These are phyloP conservation scores for Styphnolobium japonicum DNA, from an alignment of 306 rosid genomes.

Conservation along the genomic window DNA sequence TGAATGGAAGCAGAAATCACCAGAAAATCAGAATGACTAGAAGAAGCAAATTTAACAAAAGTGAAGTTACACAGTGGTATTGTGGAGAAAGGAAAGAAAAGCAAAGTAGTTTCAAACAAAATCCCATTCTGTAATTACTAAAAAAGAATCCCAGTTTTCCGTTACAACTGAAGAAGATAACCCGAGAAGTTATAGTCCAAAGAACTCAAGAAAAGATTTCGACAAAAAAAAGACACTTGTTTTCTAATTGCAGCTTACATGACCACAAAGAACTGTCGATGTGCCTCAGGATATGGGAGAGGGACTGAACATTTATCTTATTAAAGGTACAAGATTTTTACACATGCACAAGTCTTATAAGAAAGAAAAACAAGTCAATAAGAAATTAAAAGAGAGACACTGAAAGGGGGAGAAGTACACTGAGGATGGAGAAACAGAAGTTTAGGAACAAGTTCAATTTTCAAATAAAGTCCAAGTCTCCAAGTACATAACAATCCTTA, in stretches of 20 bases:
- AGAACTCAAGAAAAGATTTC: neutral
- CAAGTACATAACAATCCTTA: no score
- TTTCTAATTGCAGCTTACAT: no score
- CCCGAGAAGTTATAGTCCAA: neutral
- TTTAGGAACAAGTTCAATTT: no score
- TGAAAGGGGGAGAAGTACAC: no score
- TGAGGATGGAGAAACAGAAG: neutral
- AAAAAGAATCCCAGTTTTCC: neutral
- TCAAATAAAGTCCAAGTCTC: no score
- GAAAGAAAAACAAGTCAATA: no score
- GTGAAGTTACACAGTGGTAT: neutral
- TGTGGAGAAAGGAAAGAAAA: neutral
- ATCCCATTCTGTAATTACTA: neutral
- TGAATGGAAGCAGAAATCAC: neutral
- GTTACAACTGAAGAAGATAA: neutral
- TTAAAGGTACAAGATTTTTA: no score
- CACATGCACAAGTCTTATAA: no score
- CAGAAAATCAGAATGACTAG: neutral
- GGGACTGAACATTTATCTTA: no score
- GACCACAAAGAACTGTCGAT: neutral
- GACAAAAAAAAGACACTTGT: neutral
- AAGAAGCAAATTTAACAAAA: slow-evolving; percentile 2
- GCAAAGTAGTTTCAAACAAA: neutral
- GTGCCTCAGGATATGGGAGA: neutral
- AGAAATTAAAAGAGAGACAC: no score